These are phyloP conservation scores for Cladosporium oxysporum DNA, from an alignment of 2,329 filamentous ascomycete species.

Conservation along the genomic window DNA sequence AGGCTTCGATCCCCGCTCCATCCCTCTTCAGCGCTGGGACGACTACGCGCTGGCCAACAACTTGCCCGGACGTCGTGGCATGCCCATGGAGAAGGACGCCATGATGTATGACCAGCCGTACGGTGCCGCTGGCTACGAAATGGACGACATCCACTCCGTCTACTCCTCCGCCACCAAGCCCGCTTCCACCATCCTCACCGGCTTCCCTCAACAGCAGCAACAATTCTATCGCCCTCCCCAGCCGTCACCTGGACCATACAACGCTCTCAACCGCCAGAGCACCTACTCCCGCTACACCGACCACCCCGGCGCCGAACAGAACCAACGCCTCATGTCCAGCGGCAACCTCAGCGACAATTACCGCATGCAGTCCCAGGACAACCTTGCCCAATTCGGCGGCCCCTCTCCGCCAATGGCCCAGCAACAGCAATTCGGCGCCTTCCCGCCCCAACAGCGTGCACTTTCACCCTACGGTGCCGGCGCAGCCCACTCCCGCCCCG, in stretches of 20 bases:
- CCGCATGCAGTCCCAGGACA: slow-evolving; percentile 35
- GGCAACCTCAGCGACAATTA: slow-evolving; percentile 54
- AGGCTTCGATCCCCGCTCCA: slow-evolving; percentile 85
- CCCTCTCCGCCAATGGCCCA: slow-evolving; percentile 28
- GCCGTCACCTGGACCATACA: slow-evolving; percentile 74
- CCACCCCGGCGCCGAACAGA: slow-evolving; percentile 45
- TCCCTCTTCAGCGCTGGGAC: slow-evolving; percentile 95
- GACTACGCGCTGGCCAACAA: slow-evolving; percentile 87
- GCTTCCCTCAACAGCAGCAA: slow-evolving; percentile 62
- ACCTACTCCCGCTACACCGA: slow-evolving; percentile 71
- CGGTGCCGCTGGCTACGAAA: slow-evolving; percentile 70
- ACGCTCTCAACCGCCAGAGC: slow-evolving; percentile 67
- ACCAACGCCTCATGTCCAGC: slow-evolving; percentile 61
- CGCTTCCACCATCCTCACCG: slow-evolving; percentile 81
- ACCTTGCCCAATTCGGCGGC: slow-evolving; percentile 41
- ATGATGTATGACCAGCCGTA: slow-evolving; percentile 25
- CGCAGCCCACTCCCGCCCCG: slow-evolving; percentile 24
- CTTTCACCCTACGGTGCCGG: slow-evolving; percentile 25
- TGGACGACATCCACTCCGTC: slow-evolving; percentile 96
- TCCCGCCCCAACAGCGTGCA: slow-evolving; percentile 21
- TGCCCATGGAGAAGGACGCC: slow-evolving; percentile 61
- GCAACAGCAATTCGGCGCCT: slow-evolving; percentile 20
- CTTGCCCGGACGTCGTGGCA: slow-evolving; percentile 85
- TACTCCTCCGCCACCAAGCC: slow-evolving; percentile 91
- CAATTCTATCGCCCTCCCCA: slow-evolving; percentile 60